phyloP scores from a whole-genome alignment of 345 rosid species.

The Capsella bursapastoris region DNA sequence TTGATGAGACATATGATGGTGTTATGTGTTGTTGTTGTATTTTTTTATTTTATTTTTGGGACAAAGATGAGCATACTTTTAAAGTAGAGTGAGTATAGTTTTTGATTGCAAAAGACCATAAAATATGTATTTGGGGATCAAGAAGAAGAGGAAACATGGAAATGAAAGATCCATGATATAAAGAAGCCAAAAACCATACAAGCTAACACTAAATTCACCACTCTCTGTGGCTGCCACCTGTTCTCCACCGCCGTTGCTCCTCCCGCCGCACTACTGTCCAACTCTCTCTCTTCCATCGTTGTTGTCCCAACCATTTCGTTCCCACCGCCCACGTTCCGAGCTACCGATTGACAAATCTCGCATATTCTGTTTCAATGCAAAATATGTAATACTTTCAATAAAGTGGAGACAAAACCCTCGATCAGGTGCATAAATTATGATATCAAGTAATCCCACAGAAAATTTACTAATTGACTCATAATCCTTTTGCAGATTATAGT shows the following conservation, averaged over 20 bases:
- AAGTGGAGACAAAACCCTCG: neutral
- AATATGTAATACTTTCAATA: neutral
- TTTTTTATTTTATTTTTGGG: no score
- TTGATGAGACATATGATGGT: neutral
- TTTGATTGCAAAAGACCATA: conserved; percentile 4
- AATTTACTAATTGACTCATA: neutral
- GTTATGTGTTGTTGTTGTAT: neutral
- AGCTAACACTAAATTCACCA: conserved; percentile 45
- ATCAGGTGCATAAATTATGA: neutral
- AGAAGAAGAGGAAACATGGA: conserved; percentile 45
- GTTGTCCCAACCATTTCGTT: conserved; percentile 47
- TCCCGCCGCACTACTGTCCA: neutral
- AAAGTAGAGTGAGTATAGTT: neutral
- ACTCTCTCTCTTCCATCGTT: conserved; percentile 44
- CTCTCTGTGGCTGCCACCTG: conserved; percentile 74
- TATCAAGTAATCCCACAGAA: neutral
- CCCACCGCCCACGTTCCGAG: conserved; percentile 66
- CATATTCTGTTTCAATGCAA: conserved; percentile 60
- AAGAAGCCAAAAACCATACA: conserved; percentile 48
- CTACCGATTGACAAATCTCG: conserved; percentile 84
- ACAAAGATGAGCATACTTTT: neutral
- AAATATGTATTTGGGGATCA: neutral
- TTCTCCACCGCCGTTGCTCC: conserved; percentile 18
- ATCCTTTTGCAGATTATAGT: neutral
- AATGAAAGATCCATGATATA: conserved; percentile 45